A percentile compares a stretch with the other conserved stretches of the same genome.
These are phyloP conservation scores for Dujonia santamariae DNA, from an alignment of 1,139 yeast genomes.

Conservation along the genomic window DNA sequence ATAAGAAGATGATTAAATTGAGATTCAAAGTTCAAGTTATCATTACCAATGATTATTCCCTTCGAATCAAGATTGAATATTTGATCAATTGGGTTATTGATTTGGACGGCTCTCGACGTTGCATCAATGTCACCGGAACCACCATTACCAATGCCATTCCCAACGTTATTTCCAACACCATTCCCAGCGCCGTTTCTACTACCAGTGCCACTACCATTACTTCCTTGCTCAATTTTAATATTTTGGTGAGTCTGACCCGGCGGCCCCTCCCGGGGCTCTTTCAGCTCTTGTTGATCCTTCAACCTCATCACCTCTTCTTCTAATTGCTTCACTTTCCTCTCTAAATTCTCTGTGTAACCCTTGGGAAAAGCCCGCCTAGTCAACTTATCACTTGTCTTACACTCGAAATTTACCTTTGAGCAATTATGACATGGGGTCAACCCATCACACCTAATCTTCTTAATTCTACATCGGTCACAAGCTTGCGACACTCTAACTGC, in stretches of 20 bases:
- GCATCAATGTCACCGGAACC: no score
- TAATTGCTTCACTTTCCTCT: conserved; percentile 54
- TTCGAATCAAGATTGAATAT: conserved; percentile 44
- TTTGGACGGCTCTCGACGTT: no score
- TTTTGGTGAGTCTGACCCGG: no score
- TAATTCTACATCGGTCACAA: conserved; percentile 74
- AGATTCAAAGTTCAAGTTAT: conserved; percentile 46
- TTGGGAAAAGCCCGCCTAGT: conserved; percentile 73
- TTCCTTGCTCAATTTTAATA: no score
- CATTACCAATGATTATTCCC: conserved; percentile 48
- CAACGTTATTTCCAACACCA: no score
- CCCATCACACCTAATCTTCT: conserved; percentile 77
- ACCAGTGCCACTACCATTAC: no score
- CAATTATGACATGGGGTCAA: conserved; percentile 69
- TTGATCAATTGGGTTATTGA: conserved; percentile 48
- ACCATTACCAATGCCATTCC: no score
- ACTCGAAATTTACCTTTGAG: conserved; percentile 57
- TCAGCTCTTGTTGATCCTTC: conserved; percentile 11
- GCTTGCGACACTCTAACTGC: conserved; percentile 67
- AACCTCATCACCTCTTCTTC: conserved; percentile 56
- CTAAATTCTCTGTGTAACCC: conserved; percentile 74
- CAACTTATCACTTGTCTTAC: conserved; percentile 68
- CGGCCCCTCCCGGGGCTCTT: no score
- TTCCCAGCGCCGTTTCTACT: no score
- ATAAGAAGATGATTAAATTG: conserved; percentile 47